Base-by-base conservation (phyloP, 176 grass and related monocot genomes). In the Oropetium thomaeum region DNA sequence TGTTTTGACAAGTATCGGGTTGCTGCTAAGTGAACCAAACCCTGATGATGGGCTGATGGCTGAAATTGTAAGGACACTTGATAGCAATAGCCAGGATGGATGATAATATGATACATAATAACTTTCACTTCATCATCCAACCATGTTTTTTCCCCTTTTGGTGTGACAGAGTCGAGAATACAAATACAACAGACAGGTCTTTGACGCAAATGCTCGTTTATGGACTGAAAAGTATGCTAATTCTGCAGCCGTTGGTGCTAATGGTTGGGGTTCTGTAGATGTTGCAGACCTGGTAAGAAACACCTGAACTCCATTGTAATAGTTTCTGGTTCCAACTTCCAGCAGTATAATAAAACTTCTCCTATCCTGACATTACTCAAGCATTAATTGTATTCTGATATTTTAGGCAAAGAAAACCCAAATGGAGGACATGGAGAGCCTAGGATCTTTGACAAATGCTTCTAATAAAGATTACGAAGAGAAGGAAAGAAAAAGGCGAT, bases 21-120 rank as follows among this genome's bases (percentile, higher is more conserved):
- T 92, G 77, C 78, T 96, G 64, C 67, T 87, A 80, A 83, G 73
- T 76, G 89, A 87, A 9, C 92, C 90, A 41, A 97, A 93, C 73
- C 94, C 90, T 55, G 88, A 97, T 53, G 90, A 93, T 68, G 94
- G 88, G 15, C 86, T 91, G 25, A 97, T 97, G 90, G 90, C 86
- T 78, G 94, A 97, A 87, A 90, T 83, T 73, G 90, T 93, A 89
- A 89, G 85, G 57, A 86, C 57, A 31, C 66, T 79, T 4, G 1
- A 15, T 48, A 30, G 38, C 47, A 70, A 58, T 70, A 77, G 55
- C 59, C 59, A 74, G 31, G 16, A 52, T 42, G 29, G 58, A 29
- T 2, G 45, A 65, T 81, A 40, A 29, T 77, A 52, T 84, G 70
- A 71, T 76, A 43, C 27, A 30, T 58, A 60, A 63, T 15, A 4